Conservation (phyloP, 2,329 filamentous ascomycete species). For the Monilinia laxa region DNA sequence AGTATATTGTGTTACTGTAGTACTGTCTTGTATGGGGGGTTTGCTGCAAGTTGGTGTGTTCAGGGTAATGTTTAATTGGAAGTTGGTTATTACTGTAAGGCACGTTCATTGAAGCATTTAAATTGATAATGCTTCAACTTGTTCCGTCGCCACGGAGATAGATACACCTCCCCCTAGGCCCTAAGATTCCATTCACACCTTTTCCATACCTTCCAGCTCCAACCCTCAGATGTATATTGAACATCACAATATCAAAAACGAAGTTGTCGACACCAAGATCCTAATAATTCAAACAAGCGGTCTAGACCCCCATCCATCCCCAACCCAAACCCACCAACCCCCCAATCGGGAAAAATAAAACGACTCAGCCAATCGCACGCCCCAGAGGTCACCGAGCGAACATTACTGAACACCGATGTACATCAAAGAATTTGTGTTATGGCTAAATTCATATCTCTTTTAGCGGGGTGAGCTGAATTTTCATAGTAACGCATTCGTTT, state of each 20-base stretch:
- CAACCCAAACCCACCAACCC: conserved; percentile 21
- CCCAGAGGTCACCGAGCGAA: conserved; percentile 17
- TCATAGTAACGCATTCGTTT: conserved; percentile 10
- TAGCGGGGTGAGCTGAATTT: conserved; percentile 19
- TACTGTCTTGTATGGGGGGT: conserved; percentile 3
- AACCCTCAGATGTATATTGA: neutral
- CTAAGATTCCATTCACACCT: neutral
- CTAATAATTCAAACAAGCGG: conserved; percentile 3
- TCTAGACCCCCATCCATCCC: conserved; percentile 25
- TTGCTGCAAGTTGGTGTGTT: conserved; percentile 4
- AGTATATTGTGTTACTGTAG: neutral
- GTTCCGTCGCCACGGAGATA: neutral
- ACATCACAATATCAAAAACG: neutral
- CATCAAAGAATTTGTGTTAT: neutral
- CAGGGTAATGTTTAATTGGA: neutral
- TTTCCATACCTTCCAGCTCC: neutral
- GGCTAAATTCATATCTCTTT: neutral
- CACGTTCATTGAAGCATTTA: neutral
- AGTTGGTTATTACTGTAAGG: neutral
- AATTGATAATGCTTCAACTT: neutral
- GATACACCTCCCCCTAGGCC: neutral
- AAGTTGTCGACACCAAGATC: neutral
- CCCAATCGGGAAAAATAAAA: conserved; percentile 31
- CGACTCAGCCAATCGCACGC: conserved; percentile 23
- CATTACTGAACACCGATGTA: conserved; percentile 13